Evolutionary conservation across 1,284 basidiomycete genomes (phyloP).

Genomic region (Pulveroboletus sp.): DNA sequence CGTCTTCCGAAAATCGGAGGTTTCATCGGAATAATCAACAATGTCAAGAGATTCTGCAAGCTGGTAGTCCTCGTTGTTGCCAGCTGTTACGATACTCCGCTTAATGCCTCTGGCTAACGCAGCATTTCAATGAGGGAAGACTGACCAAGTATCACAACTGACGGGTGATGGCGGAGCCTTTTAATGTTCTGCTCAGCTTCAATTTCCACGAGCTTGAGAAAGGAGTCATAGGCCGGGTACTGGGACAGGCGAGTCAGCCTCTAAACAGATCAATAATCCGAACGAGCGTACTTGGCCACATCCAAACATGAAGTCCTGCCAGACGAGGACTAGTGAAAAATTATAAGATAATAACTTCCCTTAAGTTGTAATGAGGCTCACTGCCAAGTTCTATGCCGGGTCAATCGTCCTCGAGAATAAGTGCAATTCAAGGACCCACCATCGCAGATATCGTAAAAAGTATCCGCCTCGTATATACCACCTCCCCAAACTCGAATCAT

Average conservation of each 20-base stretch:
- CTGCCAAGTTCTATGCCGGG: slow-evolving; percentile 61
- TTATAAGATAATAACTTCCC: neutral
- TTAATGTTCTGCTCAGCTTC: slow-evolving; percentile 78
- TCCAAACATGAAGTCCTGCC: slow-evolving; percentile 90
- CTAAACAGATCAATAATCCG: slow-evolving; percentile 6
- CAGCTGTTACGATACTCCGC: slow-evolving; percentile 49
- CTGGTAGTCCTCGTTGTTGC: slow-evolving; percentile 91
- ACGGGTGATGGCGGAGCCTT: slow-evolving; percentile 75
- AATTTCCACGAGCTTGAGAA: slow-evolving; percentile 61
- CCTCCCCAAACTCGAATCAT: slow-evolving; percentile 87
- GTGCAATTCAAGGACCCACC: slow-evolving; percentile 42
- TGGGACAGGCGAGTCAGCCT: slow-evolving; percentile 24
- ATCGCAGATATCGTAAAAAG: slow-evolving; percentile 80
- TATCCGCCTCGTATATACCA: slow-evolving; percentile 77
- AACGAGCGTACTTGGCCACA: slow-evolving; percentile 63
- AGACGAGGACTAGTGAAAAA: slow-evolving; percentile 66
- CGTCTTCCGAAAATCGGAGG: slow-evolving; percentile 78
- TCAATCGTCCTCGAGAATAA: slow-evolving; percentile 1
- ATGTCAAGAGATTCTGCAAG: slow-evolving; percentile 76
- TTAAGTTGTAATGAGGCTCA: slow-evolving; percentile 38
- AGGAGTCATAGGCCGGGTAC: slow-evolving; percentile 79
- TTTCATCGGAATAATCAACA: slow-evolving; percentile 81
- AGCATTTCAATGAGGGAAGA: slow-evolving; percentile 5
- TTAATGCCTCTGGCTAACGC: slow-evolving; percentile 1
- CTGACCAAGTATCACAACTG: slow-evolving; percentile 79